Base-by-base conservation (phyloP, 371 early-diverging fungal species). In the Mucor lusitanicus region DNA sequence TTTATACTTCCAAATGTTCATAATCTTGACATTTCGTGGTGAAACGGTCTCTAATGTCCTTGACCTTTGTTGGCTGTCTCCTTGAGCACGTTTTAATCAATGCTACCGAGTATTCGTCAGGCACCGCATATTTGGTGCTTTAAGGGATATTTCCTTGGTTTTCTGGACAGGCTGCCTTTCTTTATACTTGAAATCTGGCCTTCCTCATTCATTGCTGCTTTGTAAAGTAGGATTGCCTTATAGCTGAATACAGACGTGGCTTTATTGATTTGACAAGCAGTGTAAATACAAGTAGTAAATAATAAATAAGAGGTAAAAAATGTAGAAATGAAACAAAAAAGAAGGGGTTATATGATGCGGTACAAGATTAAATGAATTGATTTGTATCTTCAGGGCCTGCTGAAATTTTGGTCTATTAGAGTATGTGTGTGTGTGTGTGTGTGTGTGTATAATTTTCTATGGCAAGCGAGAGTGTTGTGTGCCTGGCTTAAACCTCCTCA, bases 301-400 rank as follows among this genome's bases (percentile, higher is more conserved):
- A 50, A 25, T 50, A 50, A 37, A 50, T 50, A 50, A n/a, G n/a
- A n/a, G n/a, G n/a, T n/a, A n/a, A n/a, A n/a, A n/a, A n/a, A n/a
- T n/a, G 37, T 32, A 12, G 37, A 59, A 42, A 40, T 40, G 33
- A 33, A 33, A n/a, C n/a, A n/a, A 33, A 37, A n/a, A 35, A 21
- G 32, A 15, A 30, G 28, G 28, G 27, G 44, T 6, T 27, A 17
- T 7, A 15, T 42, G 28, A 37, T 60, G 61, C 37, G 33, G 37
- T 60, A 39, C 37, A 61, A 61, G 32, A 48, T 46, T 33, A 48
- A 27, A 48, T 30, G 30, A 61, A 50, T 19, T 25, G 21, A 0
- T n/a, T 50, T 21, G 6, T 48, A 25, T 39, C 32, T 46, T 61
- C 50, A 32, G 35, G 35, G 48, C 61, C 61, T 61, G 61, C 61